These are phyloP conservation scores for Leccinum uliginosum DNA, from an alignment of 768 basidiomycete species.

Conservation along the genomic window DNA sequence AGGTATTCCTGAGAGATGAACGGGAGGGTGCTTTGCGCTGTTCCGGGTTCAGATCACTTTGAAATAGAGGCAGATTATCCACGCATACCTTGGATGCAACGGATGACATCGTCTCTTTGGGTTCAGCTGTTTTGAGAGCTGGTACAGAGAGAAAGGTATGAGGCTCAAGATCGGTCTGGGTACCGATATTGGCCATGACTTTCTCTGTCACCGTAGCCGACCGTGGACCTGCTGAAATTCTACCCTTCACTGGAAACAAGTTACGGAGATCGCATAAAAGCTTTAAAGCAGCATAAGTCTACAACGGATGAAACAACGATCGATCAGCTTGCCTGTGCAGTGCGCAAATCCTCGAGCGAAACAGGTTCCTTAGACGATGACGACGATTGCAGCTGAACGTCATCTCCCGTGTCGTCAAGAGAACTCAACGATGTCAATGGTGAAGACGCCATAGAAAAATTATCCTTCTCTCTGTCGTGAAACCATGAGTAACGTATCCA, in stretches of 20 bases:
- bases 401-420: slow-evolving; percentile 53
- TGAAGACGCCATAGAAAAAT: slow-evolving; percentile 57
- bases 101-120: slow-evolving; percentile 19
- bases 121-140: slow-evolving; percentile 12
- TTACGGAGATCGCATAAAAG: slow-evolving; percentile 38
- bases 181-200: slow-evolving; percentile 20
- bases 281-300: slow-evolving; percentile 25
- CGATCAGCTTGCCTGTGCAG: slow-evolving; percentile 49
- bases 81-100: slow-evolving; percentile 19
- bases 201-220: slow-evolving; percentile 4
- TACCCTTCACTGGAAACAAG: slow-evolving; percentile 13
- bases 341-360: slow-evolving; percentile 48
- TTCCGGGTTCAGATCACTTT: slow-evolving; percentile 5
- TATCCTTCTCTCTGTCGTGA: slow-evolving; percentile 16
- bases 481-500: background rate
- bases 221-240: background rate
- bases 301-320: slow-evolving; percentile 2
- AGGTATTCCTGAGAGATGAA: slow-evolving; percentile 12
- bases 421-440: slow-evolving; percentile 74
- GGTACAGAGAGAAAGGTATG: slow-evolving; percentile 2
- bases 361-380: slow-evolving; percentile 23
- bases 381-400: slow-evolving; percentile 20
- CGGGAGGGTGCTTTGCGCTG: slow-evolving; percentile 30
- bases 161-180: slow-evolving; percentile 27
- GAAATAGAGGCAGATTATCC: background rate